These are phyloP conservation scores for Globisporangium radiosum DNA, from an alignment of 352 stramenopile species.

Conservation along the genomic window DNA sequence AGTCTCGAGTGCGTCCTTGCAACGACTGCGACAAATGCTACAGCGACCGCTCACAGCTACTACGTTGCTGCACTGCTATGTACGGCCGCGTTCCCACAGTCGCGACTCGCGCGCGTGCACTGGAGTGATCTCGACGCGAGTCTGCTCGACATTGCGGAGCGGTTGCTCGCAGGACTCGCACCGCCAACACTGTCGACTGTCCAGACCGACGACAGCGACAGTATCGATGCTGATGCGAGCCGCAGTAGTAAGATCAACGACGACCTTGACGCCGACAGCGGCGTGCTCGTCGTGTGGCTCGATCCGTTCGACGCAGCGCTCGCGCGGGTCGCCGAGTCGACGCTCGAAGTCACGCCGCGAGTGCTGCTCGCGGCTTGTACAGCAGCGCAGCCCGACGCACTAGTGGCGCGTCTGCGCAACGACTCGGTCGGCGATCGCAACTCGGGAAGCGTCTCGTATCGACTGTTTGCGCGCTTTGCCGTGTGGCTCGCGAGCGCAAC, in stretches of 20 bases:
- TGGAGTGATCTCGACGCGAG: constrained; percentile 8
- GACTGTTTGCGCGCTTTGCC: constrained; percentile 6
- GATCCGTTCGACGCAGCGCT: constrained; percentile 1
- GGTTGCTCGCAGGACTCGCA: constrained; percentile 3
- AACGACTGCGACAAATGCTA: not conserved
- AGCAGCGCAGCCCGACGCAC: not conserved
- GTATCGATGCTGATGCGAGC: too few relatives aligned
- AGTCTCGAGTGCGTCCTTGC: constrained; percentile 11
- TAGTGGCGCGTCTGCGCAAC: not conserved
- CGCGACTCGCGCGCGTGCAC: constrained; percentile 5
- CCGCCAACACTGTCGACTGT: not conserved
- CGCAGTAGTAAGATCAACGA: not conserved
- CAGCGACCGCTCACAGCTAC: constrained; percentile 17
- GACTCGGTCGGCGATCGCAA: not conserved
- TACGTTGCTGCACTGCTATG: constrained; percentile 34
- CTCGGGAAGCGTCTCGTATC: not conserved
- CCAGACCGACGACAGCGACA: not conserved
- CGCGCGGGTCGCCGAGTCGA: constrained; percentile 2
- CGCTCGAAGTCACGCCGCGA: not conserved
- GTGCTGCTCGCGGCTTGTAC: too few relatives aligned
- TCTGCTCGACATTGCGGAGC: constrained; percentile 3
- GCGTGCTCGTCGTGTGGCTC: constrained; percentile 5
- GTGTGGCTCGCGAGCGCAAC: constrained; percentile 14
- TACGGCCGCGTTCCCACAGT: constrained; percentile 25
- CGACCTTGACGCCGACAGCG: not conserved